Conservation (phyloP, 1,139 yeast genomes). For the Geotrichum citri-aurantii region DNA sequence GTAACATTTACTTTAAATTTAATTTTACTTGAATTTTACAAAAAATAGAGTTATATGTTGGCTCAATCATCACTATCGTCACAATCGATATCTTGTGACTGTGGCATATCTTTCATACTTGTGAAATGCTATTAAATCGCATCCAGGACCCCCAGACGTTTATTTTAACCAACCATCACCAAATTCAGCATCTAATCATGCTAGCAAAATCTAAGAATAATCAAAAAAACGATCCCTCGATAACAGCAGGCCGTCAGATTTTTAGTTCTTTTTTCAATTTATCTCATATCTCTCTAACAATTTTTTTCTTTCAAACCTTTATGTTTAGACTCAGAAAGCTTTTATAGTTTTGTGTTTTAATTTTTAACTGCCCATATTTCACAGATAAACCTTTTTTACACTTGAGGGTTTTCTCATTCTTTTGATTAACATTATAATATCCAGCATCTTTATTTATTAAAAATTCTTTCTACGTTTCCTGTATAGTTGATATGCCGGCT, state of each 20-base stretch:
- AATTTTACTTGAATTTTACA: not conserved
- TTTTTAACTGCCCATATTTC: not conserved
- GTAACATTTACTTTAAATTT: not conserved
- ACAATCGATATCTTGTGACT: not conserved
- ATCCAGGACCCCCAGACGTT: not conserved
- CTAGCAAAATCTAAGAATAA: too few relatives aligned
- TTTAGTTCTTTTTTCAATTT: not conserved
- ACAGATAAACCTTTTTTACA: not conserved
- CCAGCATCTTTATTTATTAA: not conserved
- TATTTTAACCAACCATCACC: not conserved
- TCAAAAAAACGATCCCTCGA: too few relatives aligned
- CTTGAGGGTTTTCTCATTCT: not conserved
- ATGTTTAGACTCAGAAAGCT: not conserved
- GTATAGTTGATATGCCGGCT: conserved; percentile 8
- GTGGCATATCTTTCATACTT: not conserved
- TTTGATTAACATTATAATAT: not conserved
- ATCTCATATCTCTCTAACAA: too few relatives aligned
- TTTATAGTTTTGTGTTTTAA: not conserved
- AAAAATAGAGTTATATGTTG: not conserved
- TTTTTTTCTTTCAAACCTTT: not conserved
- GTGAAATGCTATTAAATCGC: not conserved
- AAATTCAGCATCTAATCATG: too few relatives aligned
- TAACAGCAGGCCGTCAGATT: too few relatives aligned
- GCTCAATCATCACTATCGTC: not conserved
- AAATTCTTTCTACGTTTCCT: not conserved